phyloP scores from a whole-genome alignment of 495 filamentous ascomycete species.

The Penicillium atrosanguineum region DNA sequence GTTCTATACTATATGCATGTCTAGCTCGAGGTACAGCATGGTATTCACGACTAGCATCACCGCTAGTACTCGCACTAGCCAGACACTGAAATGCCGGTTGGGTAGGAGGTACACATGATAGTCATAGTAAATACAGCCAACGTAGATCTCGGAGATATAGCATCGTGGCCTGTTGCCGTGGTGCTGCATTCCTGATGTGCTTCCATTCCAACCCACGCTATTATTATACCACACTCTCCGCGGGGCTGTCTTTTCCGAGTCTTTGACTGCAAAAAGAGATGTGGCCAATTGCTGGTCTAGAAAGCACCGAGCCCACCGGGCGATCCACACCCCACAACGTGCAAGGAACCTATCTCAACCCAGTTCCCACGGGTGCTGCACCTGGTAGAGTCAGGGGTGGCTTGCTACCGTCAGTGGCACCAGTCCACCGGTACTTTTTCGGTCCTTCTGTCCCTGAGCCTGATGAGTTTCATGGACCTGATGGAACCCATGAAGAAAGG shows the following conservation, averaged over 20 bases:
- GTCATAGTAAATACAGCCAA: neutral
- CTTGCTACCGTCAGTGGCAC: neutral
- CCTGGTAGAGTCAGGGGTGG: slow-evolving; percentile 6
- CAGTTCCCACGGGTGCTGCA: slow-evolving; percentile 7
- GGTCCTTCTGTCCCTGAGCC: neutral
- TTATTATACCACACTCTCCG: neutral
- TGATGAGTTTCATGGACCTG: slow-evolving; percentile 2
- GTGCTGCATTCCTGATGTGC: neutral
- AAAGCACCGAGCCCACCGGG: slow-evolving; percentile 15
- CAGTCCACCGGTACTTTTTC: neutral
- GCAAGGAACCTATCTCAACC: slow-evolving; percentile 17
- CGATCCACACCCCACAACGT: slow-evolving; percentile 32
- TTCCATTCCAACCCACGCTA: neutral
- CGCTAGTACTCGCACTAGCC: neutral
- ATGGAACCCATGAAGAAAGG: slow-evolving; percentile 6
- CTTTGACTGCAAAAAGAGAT: slow-evolving; percentile 4
- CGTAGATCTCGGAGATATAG: neutral
- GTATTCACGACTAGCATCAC: neutral
- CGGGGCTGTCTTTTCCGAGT: slow-evolving; percentile 13
- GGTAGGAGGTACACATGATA: neutral
- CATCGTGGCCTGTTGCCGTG: neutral
- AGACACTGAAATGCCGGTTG: neutral
- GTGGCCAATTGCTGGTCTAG: slow-evolving; percentile 18
- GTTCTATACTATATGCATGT: neutral
- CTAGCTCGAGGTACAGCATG: too few relatives aligned